Evolutionary conservation across 2,329 filamentous ascomycete species (phyloP).

Genomic region (Stagonosporopsis chrysanthemi): DNA sequence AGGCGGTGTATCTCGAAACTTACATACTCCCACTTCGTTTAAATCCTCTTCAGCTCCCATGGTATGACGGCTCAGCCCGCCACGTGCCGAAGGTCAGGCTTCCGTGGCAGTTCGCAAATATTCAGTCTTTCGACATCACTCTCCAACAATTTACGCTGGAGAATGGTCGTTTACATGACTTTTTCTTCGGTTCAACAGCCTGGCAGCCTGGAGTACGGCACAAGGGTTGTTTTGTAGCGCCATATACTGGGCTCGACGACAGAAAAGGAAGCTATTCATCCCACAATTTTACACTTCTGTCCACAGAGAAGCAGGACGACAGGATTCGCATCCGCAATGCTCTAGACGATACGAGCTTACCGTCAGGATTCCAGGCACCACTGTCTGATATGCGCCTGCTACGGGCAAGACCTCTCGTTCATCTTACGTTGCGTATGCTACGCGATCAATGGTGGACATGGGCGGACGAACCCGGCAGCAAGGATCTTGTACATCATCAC

Average conservation of each 20-base stretch:
- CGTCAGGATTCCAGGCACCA: not conserved
- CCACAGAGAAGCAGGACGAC: not conserved
- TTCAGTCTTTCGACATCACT: conserved; percentile 26
- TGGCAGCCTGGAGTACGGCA: conserved; percentile 18
- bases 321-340: not conserved
- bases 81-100: not conserved
- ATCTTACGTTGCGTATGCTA: conserved; percentile 28
- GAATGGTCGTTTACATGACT: conserved; percentile 1
- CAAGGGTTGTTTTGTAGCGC: conserved; percentile 20
- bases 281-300: conserved; percentile 16
- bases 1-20: conserved; percentile 33
- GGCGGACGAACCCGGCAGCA: conserved; percentile 8
- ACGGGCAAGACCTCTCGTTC: conserved; percentile 20
- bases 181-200: conserved; percentile 1
- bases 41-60: conserved; percentile 11
- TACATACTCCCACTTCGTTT: conserved; percentile 21
- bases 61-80: not conserved
- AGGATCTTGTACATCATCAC: not conserved
- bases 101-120: conserved; percentile 28
- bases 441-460: conserved; percentile 29
- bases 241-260: conserved; percentile 4
- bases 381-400: conserved; percentile 16
- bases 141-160: conserved; percentile 25
- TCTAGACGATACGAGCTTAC: not conserved
- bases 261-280: not conserved